Conservation (phyloP, 2,329 filamentous ascomycete genomes). For the Cucurbitaria berberidis region DNA sequence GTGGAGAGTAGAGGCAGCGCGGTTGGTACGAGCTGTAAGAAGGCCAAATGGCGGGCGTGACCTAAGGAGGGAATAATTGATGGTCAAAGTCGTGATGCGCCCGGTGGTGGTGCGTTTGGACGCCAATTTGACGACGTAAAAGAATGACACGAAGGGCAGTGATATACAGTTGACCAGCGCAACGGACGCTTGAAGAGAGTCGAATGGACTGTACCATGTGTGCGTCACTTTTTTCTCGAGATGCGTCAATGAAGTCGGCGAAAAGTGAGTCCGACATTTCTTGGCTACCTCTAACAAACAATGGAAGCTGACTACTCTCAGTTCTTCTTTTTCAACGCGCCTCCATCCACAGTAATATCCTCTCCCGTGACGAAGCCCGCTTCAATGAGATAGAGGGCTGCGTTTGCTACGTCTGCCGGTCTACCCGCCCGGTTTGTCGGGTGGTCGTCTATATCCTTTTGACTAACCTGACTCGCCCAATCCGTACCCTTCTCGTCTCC, state of each 20-base stretch:
- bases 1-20: conserved; percentile 4
- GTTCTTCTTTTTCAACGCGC: conserved; percentile 45
- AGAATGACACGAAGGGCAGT: conserved; percentile 8
- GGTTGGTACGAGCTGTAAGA: conserved; percentile 1
- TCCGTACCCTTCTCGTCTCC: conserved; percentile 52
- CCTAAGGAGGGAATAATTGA: conserved; percentile 12
- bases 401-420: conserved; percentile 55
- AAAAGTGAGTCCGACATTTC: conserved; percentile 2
- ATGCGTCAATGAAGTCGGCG: conserved; percentile 12
- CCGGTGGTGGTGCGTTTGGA: conserved; percentile 22
- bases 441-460: conserved; percentile 53
- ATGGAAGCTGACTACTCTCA: conserved; percentile 1
- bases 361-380: conserved; percentile 49
- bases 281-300: neutral
- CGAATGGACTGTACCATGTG: neutral
- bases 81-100: conserved; percentile 38
- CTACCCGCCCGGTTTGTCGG: conserved; percentile 54
- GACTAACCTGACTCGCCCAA: conserved; percentile 47
- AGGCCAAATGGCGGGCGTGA: conserved; percentile 17
- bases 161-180: conserved; percentile 10
- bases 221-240: conserved; percentile 12
- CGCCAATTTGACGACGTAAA: conserved; percentile 39
- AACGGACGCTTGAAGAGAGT: neutral
- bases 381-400: conserved; percentile 50
- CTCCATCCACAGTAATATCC: conserved; percentile 48